Conservation (phyloP, 1,139 yeast genomes). For the Debaryomyces singareniensis region DNA sequence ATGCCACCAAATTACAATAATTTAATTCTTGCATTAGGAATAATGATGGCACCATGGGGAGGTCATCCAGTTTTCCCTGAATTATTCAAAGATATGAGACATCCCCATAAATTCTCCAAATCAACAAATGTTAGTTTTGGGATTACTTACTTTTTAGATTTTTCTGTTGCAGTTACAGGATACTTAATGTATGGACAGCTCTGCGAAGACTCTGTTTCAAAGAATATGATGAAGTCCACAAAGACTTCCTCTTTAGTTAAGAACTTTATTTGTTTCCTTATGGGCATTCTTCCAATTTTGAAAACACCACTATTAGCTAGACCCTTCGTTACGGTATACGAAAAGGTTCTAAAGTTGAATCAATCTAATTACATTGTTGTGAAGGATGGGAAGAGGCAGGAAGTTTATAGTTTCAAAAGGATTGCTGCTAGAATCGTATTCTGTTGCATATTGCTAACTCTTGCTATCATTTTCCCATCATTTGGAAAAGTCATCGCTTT, state of each 20-base stretch:
- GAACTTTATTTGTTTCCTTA: conserved; percentile 23
- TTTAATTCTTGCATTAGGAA: conserved; percentile 60
- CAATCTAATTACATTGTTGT: conserved; percentile 3
- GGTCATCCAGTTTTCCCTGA: conserved; percentile 87
- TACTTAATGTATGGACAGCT: conserved; percentile 35
- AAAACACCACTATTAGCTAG: conserved; percentile 35
- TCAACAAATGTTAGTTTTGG: conserved; percentile 28
- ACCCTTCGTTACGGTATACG: conserved; percentile 39
- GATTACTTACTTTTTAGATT: conserved; percentile 28
- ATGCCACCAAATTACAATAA: conserved; percentile 48
- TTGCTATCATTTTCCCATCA: conserved; percentile 61
- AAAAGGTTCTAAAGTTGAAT: conserved; percentile 15
- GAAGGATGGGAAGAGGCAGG: conserved; percentile 6
- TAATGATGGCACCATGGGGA: conserved; percentile 85
- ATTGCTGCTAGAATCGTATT: conserved; percentile 20
- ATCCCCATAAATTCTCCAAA: conserved; percentile 40
- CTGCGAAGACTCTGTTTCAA: conserved; percentile 34
- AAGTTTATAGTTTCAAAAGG: conserved; percentile 15
- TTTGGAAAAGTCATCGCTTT: conserved; percentile 83
- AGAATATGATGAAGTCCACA: conserved; percentile 29
- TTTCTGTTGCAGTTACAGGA: conserved; percentile 28
- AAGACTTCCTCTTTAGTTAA: conserved; percentile 28
- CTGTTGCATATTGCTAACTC: conserved; percentile 25
- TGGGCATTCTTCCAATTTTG: conserved; percentile 37
- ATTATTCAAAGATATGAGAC: conserved; percentile 76